Evolutionary conservation across 495 filamentous ascomycete species (phyloP), one percentile per base, ranked within the genome.

Genomic region (Aspergillus mulundensis): DNA sequence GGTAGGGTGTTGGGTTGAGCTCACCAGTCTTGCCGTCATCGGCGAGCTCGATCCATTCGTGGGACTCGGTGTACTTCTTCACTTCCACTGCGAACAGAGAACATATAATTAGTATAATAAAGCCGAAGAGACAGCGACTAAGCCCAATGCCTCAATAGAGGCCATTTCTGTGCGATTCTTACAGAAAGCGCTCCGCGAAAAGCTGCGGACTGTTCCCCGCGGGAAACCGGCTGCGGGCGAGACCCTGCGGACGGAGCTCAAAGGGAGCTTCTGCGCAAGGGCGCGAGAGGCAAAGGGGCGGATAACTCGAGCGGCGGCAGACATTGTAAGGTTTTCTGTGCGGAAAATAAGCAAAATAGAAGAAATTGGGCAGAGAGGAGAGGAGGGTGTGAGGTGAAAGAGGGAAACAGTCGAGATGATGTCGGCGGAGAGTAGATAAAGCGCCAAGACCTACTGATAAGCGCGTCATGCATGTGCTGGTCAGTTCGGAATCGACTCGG

Each of bases 21-120:
- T 65, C 32, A 75, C 71, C 72, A 41, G 64, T 74, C 61, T 74
- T 90, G 60, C 84, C 82, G 73, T 94, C 85, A 25, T 80, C 83
- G 47, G 83, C 83, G 30, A 96, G 76, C 72, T 96, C 89, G 64
- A 98, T 84, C 95, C 95, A 98, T 78, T 98, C 94, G 78, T 98
- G 94, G 63, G 96, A 95, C 70, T 89, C 85, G 62, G 95, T 97
- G 81, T 95, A 98, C 67, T 87, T 90, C 80, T 94, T 93, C 62
- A 86, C 77, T 60, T 74, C 66, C 54, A 65, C 78, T 81, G 42
- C 30, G 54, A 41, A 20, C 50, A 60, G n/a, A 61, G 58, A 46
- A 58, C 48, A 59, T 40, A 43, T 41, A 61, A 36, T 72, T 59
- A 74, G 63, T 59, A 54, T 60, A 52, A 49, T 53, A 42, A 46